A percentile compares a stretch with the other conserved stretches of the same genome.
phyloP scores from a whole-genome alignment of 108 stramenopile genomes.

The Pseudonitzschia delicatissima region DNA sequence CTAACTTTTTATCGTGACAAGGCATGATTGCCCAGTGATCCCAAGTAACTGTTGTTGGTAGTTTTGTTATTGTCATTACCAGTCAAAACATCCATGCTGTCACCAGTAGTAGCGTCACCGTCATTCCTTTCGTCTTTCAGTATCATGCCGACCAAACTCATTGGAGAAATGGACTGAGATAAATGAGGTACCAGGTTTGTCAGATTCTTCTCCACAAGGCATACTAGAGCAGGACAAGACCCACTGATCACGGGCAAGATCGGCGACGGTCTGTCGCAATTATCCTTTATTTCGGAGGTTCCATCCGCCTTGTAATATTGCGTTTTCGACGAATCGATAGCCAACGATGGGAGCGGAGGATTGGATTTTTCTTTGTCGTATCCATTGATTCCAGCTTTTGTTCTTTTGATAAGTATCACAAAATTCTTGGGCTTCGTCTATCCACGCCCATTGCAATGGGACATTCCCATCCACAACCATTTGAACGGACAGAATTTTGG shows the following conservation, averaged over 20 bases:
- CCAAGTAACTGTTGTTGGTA: conserved; percentile 1
- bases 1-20: conserved; percentile 99
- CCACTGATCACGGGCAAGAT: conserved; percentile 82
- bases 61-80: conserved; percentile 16
- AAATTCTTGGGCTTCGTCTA: conserved; percentile 80
- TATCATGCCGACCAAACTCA: conserved; percentile 43
- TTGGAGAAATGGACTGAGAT: conserved; percentile 78
- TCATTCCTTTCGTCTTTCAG: not conserved
- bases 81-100: conserved; percentile 44
- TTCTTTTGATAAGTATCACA: conserved; percentile 48
- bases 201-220: conserved; percentile 95
- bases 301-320: conserved; percentile 31
- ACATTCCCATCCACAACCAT: conserved; percentile 73
- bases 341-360: conserved; percentile 24
- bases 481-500: conserved; percentile 44
- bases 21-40: conserved; percentile 87
- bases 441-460: conserved; percentile 68
- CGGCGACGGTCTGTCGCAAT: not conserved
- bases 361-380: conserved; percentile 32
- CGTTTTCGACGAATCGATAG: conserved; percentile 26
- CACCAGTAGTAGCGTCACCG: not conserved
- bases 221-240: conserved; percentile 97
- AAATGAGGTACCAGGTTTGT: conserved; percentile 81
- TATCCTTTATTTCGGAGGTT: conserved; percentile 23
- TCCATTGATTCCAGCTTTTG: conserved; percentile 11